Evolutionary conservation across 768 basidiomycete genomes (phyloP).

Genomic region (Naganishia vaughanmartiniae): DNA sequence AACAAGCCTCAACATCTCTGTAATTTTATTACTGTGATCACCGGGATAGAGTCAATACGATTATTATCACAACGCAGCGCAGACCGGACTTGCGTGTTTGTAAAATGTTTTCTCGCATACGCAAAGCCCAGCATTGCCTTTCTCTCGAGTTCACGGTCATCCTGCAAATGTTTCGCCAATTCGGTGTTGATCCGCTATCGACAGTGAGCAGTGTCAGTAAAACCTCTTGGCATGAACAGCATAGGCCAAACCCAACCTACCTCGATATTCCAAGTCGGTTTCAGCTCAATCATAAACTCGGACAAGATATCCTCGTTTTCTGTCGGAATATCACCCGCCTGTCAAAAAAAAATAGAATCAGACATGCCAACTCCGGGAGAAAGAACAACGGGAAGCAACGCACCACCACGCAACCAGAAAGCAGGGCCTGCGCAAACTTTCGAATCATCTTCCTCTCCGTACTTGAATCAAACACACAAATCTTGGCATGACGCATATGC

Average conservation of each 20-base stretch:
- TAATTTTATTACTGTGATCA: slow-evolving; percentile 31
- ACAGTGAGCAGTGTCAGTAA: not conserved
- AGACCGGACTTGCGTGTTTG: slow-evolving; percentile 36
- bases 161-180: slow-evolving; percentile 35
- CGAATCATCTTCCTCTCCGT: slow-evolving; percentile 49
- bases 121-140: slow-evolving; percentile 47
- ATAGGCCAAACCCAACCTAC: not conserved
- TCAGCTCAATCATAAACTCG: slow-evolving; percentile 43
- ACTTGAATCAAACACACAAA: slow-evolving; percentile 50
- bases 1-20: slow-evolving; percentile 28
- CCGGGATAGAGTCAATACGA: not conserved
- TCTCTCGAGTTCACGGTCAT: slow-evolving; percentile 39
- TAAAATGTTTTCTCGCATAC: slow-evolving; percentile 45
- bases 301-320: slow-evolving; percentile 45
- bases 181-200: slow-evolving; percentile 36
- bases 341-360: not conserved
- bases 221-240: not conserved
- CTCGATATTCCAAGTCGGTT: slow-evolving; percentile 44
- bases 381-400: not conserved
- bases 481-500: slow-evolving; percentile 43
- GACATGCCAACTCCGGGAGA: not conserved
- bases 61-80: not conserved
- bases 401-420: slow-evolving; percentile 45
- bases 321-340: slow-evolving; percentile 46
- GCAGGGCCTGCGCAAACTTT: slow-evolving; percentile 48